A percentile compares a stretch with the other conserved stretches of the same genome.
phyloP scores from a whole-genome alignment of 139 green algal species.

The Diplosphaera chodatii region DNA sequence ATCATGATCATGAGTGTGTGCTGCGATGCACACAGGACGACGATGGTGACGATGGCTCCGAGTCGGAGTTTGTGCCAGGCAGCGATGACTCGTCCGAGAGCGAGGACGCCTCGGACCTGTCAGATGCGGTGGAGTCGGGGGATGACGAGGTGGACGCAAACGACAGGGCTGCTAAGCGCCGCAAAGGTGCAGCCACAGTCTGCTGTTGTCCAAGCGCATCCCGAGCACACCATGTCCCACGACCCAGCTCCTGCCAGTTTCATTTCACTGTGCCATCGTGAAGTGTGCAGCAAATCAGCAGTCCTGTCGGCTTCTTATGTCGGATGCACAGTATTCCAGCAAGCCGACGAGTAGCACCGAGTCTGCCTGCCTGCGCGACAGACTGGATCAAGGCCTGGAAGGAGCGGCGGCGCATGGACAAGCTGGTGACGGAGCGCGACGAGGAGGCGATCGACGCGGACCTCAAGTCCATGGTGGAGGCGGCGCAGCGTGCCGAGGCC shows the following conservation, averaged over 20 bases:
- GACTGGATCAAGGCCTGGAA: constrained; percentile 24
- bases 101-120: constrained; percentile 9
- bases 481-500: neutral
- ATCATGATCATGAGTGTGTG: too few species aligned
- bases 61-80: constrained; percentile 13
- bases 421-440: neutral
- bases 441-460: neutral
- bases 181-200: neutral
- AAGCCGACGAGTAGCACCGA: too few species aligned
- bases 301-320: too few species aligned
- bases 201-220: neutral
- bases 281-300: too few species aligned
- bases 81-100: neutral
- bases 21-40: too few species aligned
- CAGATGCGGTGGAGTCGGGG: constrained; percentile 11
- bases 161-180: neutral
- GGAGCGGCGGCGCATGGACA: constrained; percentile 8
- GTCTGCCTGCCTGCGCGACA: constrained; percentile 8
- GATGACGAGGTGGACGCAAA: constrained; percentile 24
- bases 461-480: neutral
- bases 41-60: constrained; percentile 9
- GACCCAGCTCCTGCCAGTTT: too few species aligned
- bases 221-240: too few species aligned
- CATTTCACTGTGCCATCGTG: too few species aligned
- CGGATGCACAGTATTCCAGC: too few species aligned